These are phyloP conservation scores for Medicago ruthenica DNA, from an alignment of 306 rosid genomes.

Conservation along the genomic window DNA sequence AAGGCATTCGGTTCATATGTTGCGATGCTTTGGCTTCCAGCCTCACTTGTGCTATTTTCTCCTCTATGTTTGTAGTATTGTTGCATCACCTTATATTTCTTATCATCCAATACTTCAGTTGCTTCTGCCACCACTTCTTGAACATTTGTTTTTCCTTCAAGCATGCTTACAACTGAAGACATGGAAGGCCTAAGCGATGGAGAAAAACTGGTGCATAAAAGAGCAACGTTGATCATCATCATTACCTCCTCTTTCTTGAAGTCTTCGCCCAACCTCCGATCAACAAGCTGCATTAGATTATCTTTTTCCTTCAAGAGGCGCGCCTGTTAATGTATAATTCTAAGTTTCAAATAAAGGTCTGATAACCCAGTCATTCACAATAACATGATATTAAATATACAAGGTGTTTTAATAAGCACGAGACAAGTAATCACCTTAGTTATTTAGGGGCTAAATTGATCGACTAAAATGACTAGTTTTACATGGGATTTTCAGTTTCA, in stretches of 20 bases:
- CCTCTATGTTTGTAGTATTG: slow-evolving; percentile 30
- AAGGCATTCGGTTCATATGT: not conserved
- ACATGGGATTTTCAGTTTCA: no score
- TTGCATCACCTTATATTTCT: slow-evolving; percentile 43
- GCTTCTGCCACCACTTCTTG: slow-evolving; percentile 30
- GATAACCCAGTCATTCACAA: not conserved
- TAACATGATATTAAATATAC: not conserved
- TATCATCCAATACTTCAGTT: slow-evolving; percentile 20
- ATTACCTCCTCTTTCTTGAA: slow-evolving; percentile 38
- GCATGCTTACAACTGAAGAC: slow-evolving; percentile 56
- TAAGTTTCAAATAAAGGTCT: not conserved
- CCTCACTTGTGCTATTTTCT: slow-evolving; percentile 11
- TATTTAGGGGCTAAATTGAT: no score
- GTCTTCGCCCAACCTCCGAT: slow-evolving; percentile 38
- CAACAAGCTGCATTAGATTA: slow-evolving; percentile 46
- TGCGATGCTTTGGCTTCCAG: slow-evolving; percentile 15
- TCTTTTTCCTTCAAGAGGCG: slow-evolving; percentile 43
- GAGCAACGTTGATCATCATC: slow-evolving; percentile 49
- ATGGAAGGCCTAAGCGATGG: slow-evolving; percentile 44
- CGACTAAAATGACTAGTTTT: no score
- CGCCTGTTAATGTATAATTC: slow-evolving; percentile 36
- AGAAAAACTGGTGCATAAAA: slow-evolving; percentile 42
- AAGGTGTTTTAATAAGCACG: not conserved
- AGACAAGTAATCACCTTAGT: not conserved
- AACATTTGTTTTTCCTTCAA: slow-evolving; percentile 45